A percentile compares a stretch with the other conserved stretches of the same genome.
Conservation (phyloP, 768 basidiomycete species). For the Glaciozyma martinii region DNA sequence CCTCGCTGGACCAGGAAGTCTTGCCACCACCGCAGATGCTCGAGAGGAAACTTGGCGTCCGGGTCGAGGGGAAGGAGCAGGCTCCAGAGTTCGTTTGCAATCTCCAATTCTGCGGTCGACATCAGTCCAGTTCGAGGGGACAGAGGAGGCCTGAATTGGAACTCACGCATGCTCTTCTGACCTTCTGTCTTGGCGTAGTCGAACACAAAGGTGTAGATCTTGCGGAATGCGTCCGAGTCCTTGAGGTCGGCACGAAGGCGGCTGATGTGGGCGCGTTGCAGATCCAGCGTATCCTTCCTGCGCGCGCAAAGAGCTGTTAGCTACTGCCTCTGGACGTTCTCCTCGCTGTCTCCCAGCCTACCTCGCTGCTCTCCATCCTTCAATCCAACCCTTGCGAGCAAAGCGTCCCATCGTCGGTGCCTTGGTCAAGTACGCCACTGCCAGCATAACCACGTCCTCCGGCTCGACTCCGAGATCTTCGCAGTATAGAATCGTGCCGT, state of each 20-base stretch:
- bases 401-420: slow-evolving; percentile 66
- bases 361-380: slow-evolving; percentile 70
- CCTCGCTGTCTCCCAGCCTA: slow-evolving; percentile 39
- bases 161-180: slow-evolving; percentile 67
- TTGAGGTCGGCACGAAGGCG: slow-evolving; percentile 55
- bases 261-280: slow-evolving; percentile 53
- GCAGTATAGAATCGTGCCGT: slow-evolving; percentile 72
- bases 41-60: background rate
- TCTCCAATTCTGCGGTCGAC: slow-evolving; percentile 50
- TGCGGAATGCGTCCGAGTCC: slow-evolving; percentile 61
- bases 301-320: background rate
- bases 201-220: slow-evolving; percentile 73
- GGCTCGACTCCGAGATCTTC: slow-evolving; percentile 60
- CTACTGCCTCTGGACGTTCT: slow-evolving; percentile 3
- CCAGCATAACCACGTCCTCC: slow-evolving; percentile 72
- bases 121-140: background rate
- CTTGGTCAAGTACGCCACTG: slow-evolving; percentile 70
- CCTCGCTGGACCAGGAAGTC: slow-evolving; percentile 61
- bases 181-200: slow-evolving; percentile 66
- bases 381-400: slow-evolving; percentile 61
- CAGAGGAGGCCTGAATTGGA: slow-evolving; percentile 2
- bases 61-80: slow-evolving; percentile 64
- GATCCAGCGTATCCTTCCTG: slow-evolving; percentile 58
- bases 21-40: slow-evolving; percentile 61
- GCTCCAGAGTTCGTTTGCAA: slow-evolving; percentile 62